Base-by-base conservation (phyloP, 176 grass and related monocot species). In the Carex cristatella region DNA sequence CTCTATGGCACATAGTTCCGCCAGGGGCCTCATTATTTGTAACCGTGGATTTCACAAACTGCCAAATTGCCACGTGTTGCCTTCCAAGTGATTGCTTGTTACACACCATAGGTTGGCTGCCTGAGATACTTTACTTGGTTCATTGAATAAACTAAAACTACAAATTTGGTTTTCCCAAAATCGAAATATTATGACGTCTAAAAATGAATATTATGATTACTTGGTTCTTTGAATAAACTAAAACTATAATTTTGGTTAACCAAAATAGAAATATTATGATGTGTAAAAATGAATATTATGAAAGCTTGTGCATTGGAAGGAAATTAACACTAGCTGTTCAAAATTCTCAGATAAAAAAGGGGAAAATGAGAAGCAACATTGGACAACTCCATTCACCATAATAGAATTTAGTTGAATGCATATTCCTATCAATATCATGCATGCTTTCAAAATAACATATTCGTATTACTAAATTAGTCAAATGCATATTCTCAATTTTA, bases 41-140 rank as follows among this genome's bases (percentile, higher is more conserved):
- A 83, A 54, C 81, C 14, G 46, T 30, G 35, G 28, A 32, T 69
- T 69, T 83, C 81, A 69, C n/a, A 66, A 67, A 65, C 62, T 10
- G 23, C 81, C 81, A 83, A n/a, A 68, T 18, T 51, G 59, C 64
- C 81, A 69, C 28, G 40, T 27, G 81, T 61, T 67, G 61, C 27
- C 7, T 54, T 49, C 12, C 64, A 49, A 53, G 48, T 53, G n/a
- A 66, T 68, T 16, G 62, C 40, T 83, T 83, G 15, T 64, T 19
- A 19, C 16, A 1, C 79, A 63, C 56, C 14, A 33, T 55, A 78
- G 13, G 51, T 55, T 30, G 12, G 48, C 74, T 78, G 33, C 49
- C 27, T 78, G 49, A 78, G 51, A 56, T 32, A 14, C 61, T 63
- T 63, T 23, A 63, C 19, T 28, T 63, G 61, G 61, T 63, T 63